Evolutionary conservation across 495 filamentous ascomycete species (phyloP).

Genomic region (Annulohypoxylon maeteangense): DNA sequence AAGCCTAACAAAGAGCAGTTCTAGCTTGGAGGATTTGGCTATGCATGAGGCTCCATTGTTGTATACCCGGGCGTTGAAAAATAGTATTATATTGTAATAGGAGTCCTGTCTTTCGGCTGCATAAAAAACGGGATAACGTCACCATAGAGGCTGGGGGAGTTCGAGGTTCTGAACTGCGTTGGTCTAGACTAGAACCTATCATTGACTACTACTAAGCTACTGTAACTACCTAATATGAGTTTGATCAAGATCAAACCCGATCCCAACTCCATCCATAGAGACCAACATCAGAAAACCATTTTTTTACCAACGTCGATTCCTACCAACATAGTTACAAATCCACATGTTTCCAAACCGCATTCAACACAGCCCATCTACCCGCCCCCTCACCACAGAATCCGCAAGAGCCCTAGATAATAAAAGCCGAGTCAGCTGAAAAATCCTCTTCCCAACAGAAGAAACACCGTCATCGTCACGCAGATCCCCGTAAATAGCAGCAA

Average conservation of each 20-base stretch:
- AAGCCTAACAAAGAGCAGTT: slow-evolving; percentile 32
- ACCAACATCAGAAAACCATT: not conserved
- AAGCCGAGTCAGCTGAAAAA: slow-evolving; percentile 13
- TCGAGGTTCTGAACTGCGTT: slow-evolving; percentile 29
- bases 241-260: slow-evolving; percentile 7
- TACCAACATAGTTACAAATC: not conserved
- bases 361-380: not conserved
- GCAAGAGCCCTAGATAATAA: not conserved
- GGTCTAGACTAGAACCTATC: slow-evolving; percentile 27
- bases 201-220: slow-evolving; percentile 35
- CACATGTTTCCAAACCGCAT: not conserved
- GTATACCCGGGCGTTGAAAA: slow-evolving; percentile 36
- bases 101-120: slow-evolving; percentile 22
- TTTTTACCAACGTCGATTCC: not conserved
- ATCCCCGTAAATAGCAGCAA: slow-evolving; percentile 29
- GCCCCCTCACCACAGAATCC: not conserved
- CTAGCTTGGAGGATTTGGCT: slow-evolving; percentile 2
- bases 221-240: slow-evolving; percentile 3
- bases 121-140: slow-evolving; percentile 22
- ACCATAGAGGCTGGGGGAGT: slow-evolving; percentile 28
- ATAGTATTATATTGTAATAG: slow-evolving; percentile 29
- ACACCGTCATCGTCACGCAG: not conserved
- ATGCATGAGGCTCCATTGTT: slow-evolving; percentile 6
- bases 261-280: not conserved
- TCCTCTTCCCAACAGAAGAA: not conserved